Base-by-base conservation (phyloP, 192 early-diverging fungal genomes). In the Fimicolochytrium jonesii region DNA sequence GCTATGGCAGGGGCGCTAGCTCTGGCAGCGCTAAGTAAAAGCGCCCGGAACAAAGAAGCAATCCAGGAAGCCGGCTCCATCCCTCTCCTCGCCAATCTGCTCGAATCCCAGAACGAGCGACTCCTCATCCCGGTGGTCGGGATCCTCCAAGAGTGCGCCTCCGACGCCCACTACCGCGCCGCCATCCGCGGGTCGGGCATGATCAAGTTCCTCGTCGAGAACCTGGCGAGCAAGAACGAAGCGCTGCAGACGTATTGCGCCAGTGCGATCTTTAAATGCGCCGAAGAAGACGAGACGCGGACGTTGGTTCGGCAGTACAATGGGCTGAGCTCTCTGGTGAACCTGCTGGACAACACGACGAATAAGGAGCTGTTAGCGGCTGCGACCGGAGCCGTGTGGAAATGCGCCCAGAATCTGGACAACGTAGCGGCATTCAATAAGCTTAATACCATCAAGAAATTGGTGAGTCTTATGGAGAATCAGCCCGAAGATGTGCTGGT, bases 381-480 rank as follows among this genome's bases (percentile, higher is more conserved):
- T n/a, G 84, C 84, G 0, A 86, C 84, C 7, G 84, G 84, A 20
- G 84, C 84, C 6, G 80, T 86, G 0, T 86, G 84, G 84, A 86
- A 86, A 52, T 85, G 82, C 52, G 81, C 84, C 0, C 82, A 85
- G 44, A 79, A 85, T 45, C 47, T 82, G 22, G 82, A 85, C 33
- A 86, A 86, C 56, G 84, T 86, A 0, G 72, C 67, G 9, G 81
- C 79, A 3, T 77, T 85, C 54, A 86, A 82, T 68, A 84, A 82
- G 61, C 69, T 85, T 31, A 80, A 79, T 54, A 79, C 79, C 5
- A 86, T 86, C 65, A 86, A 85, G 51, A 86, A 85, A 60, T 58
- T 86, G 13, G 81, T 86, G n/a, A 67, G 80, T 17, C 50, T 86
- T 35, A 82, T 86, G 78, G 84, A 86, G 46, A 84, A 81, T 49